Base-by-base conservation (phyloP, 306 rosid genomes). In the Cucurbita pepo region DNA sequence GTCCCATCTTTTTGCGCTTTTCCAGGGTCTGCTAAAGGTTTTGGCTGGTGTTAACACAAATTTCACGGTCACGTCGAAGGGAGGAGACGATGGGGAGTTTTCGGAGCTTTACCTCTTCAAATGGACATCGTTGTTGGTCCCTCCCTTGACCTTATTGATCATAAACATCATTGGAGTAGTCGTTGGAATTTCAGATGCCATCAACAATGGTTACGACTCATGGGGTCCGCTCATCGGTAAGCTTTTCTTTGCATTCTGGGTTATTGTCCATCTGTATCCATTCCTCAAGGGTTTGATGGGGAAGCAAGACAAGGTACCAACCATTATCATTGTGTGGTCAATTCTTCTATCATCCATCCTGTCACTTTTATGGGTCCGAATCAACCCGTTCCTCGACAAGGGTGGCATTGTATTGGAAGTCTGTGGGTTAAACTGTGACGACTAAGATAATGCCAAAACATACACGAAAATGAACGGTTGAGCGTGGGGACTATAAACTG, bases 231-330 rank as follows among this genome's bases (percentile, higher is more conserved):
- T 92, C 34, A 86, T 89, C 55, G 96, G 97, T 48, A 88, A 76
- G 81, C 82, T 90, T 14, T 92, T 92, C 64, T 92, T 92, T 43
- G 90, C 97, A 71, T 85, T 92, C 2, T 92, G 97, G 97, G 96
- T 92, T 76, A 92, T 92, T 58, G 82, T 90, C 71, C 97, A 92
- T 86, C 95, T 92, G 56, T 92, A 92, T 69, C 97, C 97, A 5
- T 92, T 92, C 95, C 96, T 92, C 70, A 90, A 92, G 79, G 97
- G 97, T 76, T 77, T 90, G 69, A 85, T 90, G 90, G 97, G 97
- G 58, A 88, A 85, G 76, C 95, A 92, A 22, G 87, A 92, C 77
- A 88, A 86, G 52, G 85, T 90, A 61, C 97, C 97, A 61, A 90
- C 97, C 75, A 90, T 92, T 69, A 85, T 92, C 58, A 44, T 92